phyloP scores from a whole-genome alignment of 352 stramenopile species.

The Phytophthora cryptogea region DNA sequence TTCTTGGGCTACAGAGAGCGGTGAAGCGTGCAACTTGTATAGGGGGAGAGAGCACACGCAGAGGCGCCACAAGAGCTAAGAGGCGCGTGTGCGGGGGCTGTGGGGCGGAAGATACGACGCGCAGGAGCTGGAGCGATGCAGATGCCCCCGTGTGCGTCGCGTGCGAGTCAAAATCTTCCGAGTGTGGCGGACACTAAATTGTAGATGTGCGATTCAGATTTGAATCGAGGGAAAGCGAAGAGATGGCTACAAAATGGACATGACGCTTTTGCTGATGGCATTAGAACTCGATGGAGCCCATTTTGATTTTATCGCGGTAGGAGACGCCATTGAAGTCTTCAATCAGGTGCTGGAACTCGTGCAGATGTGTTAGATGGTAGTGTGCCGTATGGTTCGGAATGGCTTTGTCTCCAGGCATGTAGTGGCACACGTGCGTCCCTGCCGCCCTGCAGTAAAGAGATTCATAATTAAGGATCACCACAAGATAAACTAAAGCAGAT shows the following conservation, averaged over 20 bases:
- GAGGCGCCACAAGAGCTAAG: neutral
- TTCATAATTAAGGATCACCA: neutral
- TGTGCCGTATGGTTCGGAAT: constrained; percentile 81
- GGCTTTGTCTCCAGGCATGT: constrained; percentile 61
- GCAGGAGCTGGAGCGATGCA: neutral
- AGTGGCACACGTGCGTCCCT: constrained; percentile 64
- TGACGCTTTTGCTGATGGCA: neutral
- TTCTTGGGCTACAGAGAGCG: constrained; percentile 7
- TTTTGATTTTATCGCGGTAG: constrained; percentile 56
- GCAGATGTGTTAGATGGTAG: constrained; percentile 62
- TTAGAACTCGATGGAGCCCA: constrained; percentile 47
- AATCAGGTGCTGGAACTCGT: constrained; percentile 69
- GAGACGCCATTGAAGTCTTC: constrained; percentile 82
- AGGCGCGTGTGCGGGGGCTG: neutral
- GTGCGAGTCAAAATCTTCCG: constrained; percentile 19
- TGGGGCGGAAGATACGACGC: neutral
- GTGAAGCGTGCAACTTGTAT: constrained; percentile 1
- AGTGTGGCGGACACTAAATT: neutral
- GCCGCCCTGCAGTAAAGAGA: constrained; percentile 38
- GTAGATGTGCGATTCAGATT: constrained; percentile 18
- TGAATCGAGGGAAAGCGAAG: constrained; percentile 11
- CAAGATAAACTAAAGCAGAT: neutral
- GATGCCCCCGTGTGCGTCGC: neutral
- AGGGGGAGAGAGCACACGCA: constrained; percentile 4
- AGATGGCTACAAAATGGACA: constrained; percentile 7